phyloP scores from a whole-genome alignment of 2,329 filamentous ascomycete genomes.

The Neonectria neomacrospora region DNA sequence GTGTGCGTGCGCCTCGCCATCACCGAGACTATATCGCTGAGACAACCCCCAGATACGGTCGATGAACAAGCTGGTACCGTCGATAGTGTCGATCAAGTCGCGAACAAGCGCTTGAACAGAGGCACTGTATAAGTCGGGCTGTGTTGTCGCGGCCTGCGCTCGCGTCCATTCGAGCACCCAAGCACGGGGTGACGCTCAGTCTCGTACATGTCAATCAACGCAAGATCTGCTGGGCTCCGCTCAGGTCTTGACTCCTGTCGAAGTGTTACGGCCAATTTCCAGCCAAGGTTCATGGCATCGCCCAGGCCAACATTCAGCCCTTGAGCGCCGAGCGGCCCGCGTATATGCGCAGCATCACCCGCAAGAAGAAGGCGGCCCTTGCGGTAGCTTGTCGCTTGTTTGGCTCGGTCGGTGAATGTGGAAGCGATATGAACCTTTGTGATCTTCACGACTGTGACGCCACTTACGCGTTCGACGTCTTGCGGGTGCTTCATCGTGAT shows the following conservation, averaged over 20 bases:
- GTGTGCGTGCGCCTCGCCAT: conserved; percentile 8
- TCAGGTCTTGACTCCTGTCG: background rate
- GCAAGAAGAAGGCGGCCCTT: conserved; percentile 59
- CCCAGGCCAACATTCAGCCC: conserved; percentile 63
- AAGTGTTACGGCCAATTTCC: conserved; percentile 59
- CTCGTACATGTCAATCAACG: conserved; percentile 60
- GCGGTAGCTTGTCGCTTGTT: conserved; percentile 49
- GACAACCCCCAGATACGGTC: conserved; percentile 50
- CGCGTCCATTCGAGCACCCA: conserved; percentile 52
- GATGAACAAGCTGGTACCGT: conserved; percentile 46
- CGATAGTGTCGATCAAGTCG: conserved; percentile 44
- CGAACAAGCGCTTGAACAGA: conserved; percentile 39
- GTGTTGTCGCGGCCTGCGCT: conserved; percentile 48
- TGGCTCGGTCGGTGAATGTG: conserved; percentile 42
- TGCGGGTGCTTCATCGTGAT: conserved; percentile 38
- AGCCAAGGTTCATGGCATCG: conserved; percentile 62
- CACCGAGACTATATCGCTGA: conserved; percentile 44
- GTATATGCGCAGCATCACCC: conserved; percentile 63
- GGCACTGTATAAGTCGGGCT: conserved; percentile 40
- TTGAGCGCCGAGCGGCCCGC: conserved; percentile 60
- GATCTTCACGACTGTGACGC: conserved; percentile 38
- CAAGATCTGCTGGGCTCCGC: conserved; percentile 8
- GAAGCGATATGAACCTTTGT: conserved; percentile 39
- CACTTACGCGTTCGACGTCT: conserved; percentile 35
- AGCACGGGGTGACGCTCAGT: conserved; percentile 56